Base-by-base conservation (phyloP, 306 rosid species). In the Carpinus viminea region DNA sequence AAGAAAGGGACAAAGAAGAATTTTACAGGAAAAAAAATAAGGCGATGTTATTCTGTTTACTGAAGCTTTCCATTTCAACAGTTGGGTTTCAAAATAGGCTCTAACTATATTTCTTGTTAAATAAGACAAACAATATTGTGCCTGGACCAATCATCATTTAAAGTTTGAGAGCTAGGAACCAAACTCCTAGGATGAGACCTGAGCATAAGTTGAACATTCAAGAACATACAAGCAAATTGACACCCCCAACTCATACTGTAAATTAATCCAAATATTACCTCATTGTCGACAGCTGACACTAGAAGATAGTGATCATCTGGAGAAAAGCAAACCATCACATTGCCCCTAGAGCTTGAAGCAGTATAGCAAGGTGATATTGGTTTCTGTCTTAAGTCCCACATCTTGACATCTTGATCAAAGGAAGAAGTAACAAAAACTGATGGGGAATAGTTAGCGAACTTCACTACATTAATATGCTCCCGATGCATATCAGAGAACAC, bases 271-370 rank as follows among this genome's bases (percentile, higher is more conserved):
- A 21, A 78, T 64, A 31, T 80, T 80, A 90, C 97, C 97, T 92
- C 97, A 48, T 92, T 92, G 79, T 92, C 97, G 56, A 89, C 93
- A 20, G 96, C 97, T 46, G 97, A 92, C 64, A 86, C 90, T 60
- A 92, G 92, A 73, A 92, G 87, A 88, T 83, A 90, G 76, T 89
- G 92, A 85, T 92, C 97, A 83, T 92, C 97, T 16, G 97, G 97
- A 78, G 97, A 92, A 82, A 92, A 92, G 86, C 96, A 92, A 79
- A 88, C 97, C 97, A 92, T 92, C 83, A 90, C 97, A 84, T 92
- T 92, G 38, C 97, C 97, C 81, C 74, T 90, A 54, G 86, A 85
- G 84, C 97, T 92, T 50, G 96, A 86, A 82, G 93, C 83, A 74
- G 93, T 85, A 85, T 86, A 92, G 81, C 96, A 90, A 26, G 96